Conservation (phyloP, 139 green algal species). For the Tetradesmus obliquus region DNA sequence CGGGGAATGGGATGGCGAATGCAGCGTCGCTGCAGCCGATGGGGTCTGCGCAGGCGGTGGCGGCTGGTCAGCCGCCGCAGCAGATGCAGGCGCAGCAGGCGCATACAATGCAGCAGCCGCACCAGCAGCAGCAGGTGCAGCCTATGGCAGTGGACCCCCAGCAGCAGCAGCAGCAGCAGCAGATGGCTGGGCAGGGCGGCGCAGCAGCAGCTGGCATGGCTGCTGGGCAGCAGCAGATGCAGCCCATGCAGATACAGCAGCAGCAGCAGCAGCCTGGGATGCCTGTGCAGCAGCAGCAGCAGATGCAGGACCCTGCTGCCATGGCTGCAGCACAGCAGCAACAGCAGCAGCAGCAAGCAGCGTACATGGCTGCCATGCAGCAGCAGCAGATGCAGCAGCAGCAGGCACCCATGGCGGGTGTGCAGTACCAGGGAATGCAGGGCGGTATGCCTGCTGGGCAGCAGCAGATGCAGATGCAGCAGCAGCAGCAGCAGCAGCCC, state of each 20-base stretch:
- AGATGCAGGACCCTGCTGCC: constrained; percentile 6
- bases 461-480: neutral
- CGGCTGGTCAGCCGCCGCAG: neutral
- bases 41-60: neutral
- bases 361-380: constrained; percentile 22
- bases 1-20: neutral
- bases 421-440: constrained; percentile 20
- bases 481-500: neutral
- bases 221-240: constrained; percentile 11
- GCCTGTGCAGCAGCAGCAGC: constrained; percentile 1
- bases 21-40: neutral
- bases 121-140: constrained; percentile 35
- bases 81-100: constrained; percentile 22
- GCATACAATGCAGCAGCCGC: neutral
- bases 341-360: constrained; percentile 21
- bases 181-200: neutral
- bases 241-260: constrained; percentile 5
- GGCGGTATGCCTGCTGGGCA: constrained; percentile 4
- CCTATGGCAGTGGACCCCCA: neutral
- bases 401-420: neutral
- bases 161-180: constrained; percentile 17
- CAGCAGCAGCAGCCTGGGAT: constrained; percentile 29
- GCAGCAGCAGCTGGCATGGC: neutral
- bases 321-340: constrained; percentile 4
- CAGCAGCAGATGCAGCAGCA: constrained; percentile 20